Percentiles rank a stretch among this genome's conserved stretches.
Conservation (phyloP, 495 filamentous ascomycete genomes). For the Xylaria cubensis region DNA sequence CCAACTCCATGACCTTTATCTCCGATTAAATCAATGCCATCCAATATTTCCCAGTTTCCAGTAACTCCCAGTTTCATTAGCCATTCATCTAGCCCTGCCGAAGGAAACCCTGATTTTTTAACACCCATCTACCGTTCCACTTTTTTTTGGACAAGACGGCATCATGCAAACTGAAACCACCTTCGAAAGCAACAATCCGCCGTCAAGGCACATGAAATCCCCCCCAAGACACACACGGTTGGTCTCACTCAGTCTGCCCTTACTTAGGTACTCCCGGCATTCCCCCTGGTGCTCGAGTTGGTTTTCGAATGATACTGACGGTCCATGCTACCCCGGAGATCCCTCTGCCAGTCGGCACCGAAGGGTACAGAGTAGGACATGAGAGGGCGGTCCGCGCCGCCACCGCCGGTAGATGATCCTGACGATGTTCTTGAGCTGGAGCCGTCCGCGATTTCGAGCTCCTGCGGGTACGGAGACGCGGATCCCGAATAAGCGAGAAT, state of each 20-base stretch:
- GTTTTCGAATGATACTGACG: background rate
- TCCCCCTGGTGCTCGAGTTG: constrained; percentile 1
- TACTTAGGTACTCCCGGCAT: constrained; percentile 3
- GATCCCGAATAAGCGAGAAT: background rate
- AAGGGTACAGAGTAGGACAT: constrained; percentile 20
- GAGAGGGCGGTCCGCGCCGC: background rate
- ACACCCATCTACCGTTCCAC: background rate
- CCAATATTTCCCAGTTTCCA: background rate
- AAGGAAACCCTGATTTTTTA: background rate
- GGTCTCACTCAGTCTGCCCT: background rate
- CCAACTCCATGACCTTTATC: background rate
- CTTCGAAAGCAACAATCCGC: background rate
- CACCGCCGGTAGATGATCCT: background rate
- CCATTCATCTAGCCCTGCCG: background rate
- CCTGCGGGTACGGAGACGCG: background rate
- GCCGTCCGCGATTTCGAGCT: background rate
- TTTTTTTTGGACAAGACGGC: background rate
- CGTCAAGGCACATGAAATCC: background rate
- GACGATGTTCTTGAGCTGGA: background rate
- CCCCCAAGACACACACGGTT: background rate
- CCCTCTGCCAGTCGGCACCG: constrained; percentile 1
- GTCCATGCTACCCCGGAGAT: background rate
- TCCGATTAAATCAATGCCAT: background rate
- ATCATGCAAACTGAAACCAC: background rate
- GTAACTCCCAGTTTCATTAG: background rate